Conservation (phyloP, 441 rosid genomes). For the Theobroma grandiflorum region DNA sequence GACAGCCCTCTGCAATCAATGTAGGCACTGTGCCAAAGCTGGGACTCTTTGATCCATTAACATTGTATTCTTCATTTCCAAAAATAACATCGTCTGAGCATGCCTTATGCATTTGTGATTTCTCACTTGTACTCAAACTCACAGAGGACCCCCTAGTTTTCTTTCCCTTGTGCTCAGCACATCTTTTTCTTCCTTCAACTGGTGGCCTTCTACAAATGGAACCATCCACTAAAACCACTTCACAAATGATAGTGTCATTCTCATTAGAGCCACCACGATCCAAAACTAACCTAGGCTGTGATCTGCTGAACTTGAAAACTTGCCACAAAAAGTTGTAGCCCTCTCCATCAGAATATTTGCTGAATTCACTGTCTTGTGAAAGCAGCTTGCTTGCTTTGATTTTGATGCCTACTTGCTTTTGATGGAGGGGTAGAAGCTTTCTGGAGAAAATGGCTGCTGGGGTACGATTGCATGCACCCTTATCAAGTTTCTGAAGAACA, state of each 20-base stretch:
- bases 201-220: constrained; percentile 23
- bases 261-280: constrained; percentile 13
- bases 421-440: constrained; percentile 46
- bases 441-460: constrained; percentile 41
- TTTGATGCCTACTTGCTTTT: constrained; percentile 51
- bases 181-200: constrained; percentile 26
- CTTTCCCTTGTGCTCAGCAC: constrained; percentile 30
- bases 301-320: constrained; percentile 55
- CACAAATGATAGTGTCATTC: constrained; percentile 14
- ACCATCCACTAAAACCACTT: constrained; percentile 22
- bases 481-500: constrained; percentile 50
- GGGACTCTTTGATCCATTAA: not conserved
- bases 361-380: constrained; percentile 30
- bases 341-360: constrained; percentile 40
- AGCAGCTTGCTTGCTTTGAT: constrained; percentile 44
- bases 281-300: constrained; percentile 60
- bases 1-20: not conserved
- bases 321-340: constrained; percentile 35
- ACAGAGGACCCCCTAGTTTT: constrained; percentile 17
- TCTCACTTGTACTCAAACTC: not conserved
- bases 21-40: not conserved
- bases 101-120: not conserved
- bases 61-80: constrained; percentile 3
- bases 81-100: not conserved
- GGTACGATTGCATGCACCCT: constrained; percentile 38